Base-by-base conservation (phyloP, 371 early-diverging fungal species). In the Rhizopus stolonifer region DNA sequence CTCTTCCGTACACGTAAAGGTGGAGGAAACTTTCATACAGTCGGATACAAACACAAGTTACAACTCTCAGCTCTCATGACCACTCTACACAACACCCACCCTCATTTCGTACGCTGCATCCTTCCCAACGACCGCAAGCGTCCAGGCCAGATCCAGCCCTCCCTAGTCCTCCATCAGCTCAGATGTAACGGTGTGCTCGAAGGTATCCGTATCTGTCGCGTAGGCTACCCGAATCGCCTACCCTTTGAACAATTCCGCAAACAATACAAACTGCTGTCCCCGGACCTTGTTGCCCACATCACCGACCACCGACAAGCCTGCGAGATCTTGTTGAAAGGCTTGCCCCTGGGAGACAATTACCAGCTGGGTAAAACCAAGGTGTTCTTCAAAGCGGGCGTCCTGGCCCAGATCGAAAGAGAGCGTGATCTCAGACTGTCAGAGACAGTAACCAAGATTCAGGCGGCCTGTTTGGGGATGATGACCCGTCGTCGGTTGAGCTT, bases 151-250 rank as follows among this genome's bases (percentile, higher is more conserved):
- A 93, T 98, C 59, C 95, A 98, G 51, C 84, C 93, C 18, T 84
- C 84, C 29, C 88, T 95, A 86, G 96, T 99, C 10, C 80, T 99
- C 4, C 71, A 89, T 17, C 99, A 99, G 74, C 72, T 99, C 39
- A 87, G 95, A 42, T 99, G 99, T 24, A 99, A 99, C 77, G 99
- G 99, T 84, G 99, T 99, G 5, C 66, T 99, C 11, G 99, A 99
- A 72, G 99, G 99, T 6, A 99, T 99, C 64, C 87, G 98, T 26
- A 99, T 99, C 69, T 90, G 92, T 67, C 92, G 98, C 64, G 92
- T 94, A 11, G 99, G 99, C 15, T 99, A 98, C 69, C 99, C 99
- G 11, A 86, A 91, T 9, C 84, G 98, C 29, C 86, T 93, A 80
- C 80, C 84, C 9, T 95, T 90, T 70, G 80, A 82, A 38, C 98